These are phyloP conservation scores for Botryococcus braunii DNA, from an alignment of 163 green algal genomes.

Conservation along the genomic window DNA sequence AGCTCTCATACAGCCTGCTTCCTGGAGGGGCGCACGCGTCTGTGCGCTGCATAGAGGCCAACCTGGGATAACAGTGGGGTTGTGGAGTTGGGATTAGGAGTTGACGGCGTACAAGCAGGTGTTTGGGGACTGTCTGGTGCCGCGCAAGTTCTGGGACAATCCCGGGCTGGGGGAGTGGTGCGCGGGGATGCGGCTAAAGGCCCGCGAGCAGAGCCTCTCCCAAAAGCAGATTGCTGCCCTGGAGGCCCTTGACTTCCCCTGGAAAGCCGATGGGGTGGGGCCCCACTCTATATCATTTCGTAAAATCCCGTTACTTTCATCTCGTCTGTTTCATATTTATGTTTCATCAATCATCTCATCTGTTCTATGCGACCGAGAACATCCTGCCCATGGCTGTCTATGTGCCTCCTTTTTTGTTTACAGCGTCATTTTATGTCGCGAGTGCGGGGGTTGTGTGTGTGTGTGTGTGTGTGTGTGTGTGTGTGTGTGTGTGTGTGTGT, in stretches of 20 bases:
- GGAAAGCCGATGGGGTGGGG: background rate
- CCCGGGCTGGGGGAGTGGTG: constrained; percentile 3
- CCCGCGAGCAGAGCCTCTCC: background rate
- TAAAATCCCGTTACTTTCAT: background rate
- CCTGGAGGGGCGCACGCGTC: too few species aligned
- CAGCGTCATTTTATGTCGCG: too few species aligned
- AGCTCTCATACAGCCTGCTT: too few species aligned
- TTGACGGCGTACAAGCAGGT: constrained; percentile 7
- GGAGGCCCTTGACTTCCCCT: constrained; percentile 4
- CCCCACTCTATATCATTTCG: background rate
- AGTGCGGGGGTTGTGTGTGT: too few species aligned
- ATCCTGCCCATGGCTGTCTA: background rate
- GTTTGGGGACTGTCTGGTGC: constrained; percentile 3
- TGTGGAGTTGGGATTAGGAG: too few species aligned
- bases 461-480: too few species aligned
- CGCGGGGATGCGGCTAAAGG: background rate
- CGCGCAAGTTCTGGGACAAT: constrained; percentile 6
- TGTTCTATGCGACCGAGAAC: background rate
- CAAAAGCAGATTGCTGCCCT: background rate
- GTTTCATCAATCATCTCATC: background rate
- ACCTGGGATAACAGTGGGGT: too few species aligned
- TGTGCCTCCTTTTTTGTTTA: background rate
- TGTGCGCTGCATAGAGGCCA: too few species aligned
- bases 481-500: too few species aligned
- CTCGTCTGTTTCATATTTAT: background rate